Evolutionary conservation across 768 basidiomycete genomes (phyloP).

Genomic region (Cytidiella melzeri): DNA sequence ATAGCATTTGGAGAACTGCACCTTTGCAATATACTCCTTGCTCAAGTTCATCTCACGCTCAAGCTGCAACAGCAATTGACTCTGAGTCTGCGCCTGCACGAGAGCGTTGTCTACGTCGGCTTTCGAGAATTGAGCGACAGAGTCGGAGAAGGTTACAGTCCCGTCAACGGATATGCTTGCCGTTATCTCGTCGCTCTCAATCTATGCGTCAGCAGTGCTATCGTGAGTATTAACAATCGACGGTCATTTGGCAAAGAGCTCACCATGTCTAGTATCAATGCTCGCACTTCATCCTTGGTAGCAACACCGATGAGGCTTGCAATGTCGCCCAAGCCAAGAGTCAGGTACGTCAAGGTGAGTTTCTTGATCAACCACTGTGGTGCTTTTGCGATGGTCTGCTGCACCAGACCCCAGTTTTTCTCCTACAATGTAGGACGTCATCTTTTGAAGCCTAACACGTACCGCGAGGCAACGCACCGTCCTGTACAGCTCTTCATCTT

Average conservation of each 20-base stretch:
- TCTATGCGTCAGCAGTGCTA: slow-evolving; percentile 41
- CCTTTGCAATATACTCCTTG: slow-evolving; percentile 72
- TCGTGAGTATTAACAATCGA: neutral
- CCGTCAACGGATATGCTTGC: slow-evolving; percentile 62
- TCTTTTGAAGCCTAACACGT: neutral
- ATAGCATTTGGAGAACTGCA: slow-evolving; percentile 21
- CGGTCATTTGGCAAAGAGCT: too few species aligned
- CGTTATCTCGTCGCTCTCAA: slow-evolving; percentile 62
- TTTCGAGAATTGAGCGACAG: slow-evolving; percentile 50
- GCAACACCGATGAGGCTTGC: slow-evolving; percentile 47
- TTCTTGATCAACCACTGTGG: slow-evolving; percentile 76
- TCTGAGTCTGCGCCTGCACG: slow-evolving; percentile 49
- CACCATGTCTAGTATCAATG: slow-evolving; percentile 71
- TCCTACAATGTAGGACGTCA: slow-evolving; percentile 44
- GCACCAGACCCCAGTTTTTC: slow-evolving; percentile 63
- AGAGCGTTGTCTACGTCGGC: slow-evolving; percentile 58
- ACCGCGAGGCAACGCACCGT: slow-evolving; percentile 33
- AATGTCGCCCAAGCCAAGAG: slow-evolving; percentile 69
- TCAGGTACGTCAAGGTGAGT: slow-evolving; percentile 79
- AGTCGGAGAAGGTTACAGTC: slow-evolving; percentile 66
- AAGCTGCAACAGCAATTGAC: slow-evolving; percentile 37
- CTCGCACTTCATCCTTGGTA: slow-evolving; percentile 47
- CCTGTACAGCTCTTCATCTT: slow-evolving; percentile 48
- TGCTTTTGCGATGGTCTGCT: slow-evolving; percentile 60
- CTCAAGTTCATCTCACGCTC: slow-evolving; percentile 56